These are phyloP conservation scores for Tetraselmis chui DNA, from an alignment of 139 green algal genomes.

Conservation along the genomic window DNA sequence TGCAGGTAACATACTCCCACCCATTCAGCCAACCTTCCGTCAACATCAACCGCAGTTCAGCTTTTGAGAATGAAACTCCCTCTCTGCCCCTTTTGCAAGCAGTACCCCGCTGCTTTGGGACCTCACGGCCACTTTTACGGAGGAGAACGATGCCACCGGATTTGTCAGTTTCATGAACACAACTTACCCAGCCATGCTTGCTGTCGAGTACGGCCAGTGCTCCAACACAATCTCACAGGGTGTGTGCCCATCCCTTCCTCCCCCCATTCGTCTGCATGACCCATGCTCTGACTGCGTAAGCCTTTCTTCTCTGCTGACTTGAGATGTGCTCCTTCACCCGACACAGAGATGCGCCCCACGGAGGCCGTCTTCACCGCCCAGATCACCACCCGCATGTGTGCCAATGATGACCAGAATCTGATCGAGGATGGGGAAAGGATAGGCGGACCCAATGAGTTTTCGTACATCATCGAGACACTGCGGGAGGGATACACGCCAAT, in stretches of 20 bases:
- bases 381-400: neutral
- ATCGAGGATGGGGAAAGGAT: neutral
- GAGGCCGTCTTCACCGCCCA: neutral
- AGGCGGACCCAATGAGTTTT: neutral
- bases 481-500: neutral
- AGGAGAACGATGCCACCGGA: neutral
- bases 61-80: too few species aligned
- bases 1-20: too few species aligned
- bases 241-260: too few species aligned
- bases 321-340: too few species aligned
- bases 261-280: too few species aligned
- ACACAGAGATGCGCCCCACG: neutral
- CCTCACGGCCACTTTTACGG: neutral
- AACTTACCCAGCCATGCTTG: neutral
- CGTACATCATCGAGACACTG: neutral
- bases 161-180: neutral
- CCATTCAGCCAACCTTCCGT: too few species aligned
- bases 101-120: too few species aligned
- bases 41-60: too few species aligned
- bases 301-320: too few species aligned
- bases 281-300: too few species aligned
- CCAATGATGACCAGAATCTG: neutral
- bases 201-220: neutral
- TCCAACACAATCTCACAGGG: too few species aligned
- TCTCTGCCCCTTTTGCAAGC: too few species aligned